These are phyloP conservation scores for Fistulina hepatica DNA, from an alignment of 1,284 basidiomycete genomes.

Conservation along the genomic window DNA sequence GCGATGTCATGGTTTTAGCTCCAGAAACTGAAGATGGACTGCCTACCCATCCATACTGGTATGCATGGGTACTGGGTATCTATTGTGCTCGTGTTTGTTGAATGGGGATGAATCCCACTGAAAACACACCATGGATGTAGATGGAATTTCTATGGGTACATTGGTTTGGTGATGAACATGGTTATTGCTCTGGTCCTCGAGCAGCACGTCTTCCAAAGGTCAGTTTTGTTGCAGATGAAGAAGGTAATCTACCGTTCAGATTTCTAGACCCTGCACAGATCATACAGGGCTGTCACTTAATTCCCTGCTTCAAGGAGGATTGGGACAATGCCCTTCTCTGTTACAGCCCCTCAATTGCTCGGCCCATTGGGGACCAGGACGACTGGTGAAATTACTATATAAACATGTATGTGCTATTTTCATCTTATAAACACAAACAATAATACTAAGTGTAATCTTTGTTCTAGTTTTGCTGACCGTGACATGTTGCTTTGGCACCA, in stretches of 20 bases:
- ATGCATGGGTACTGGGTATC: conserved; percentile 25
- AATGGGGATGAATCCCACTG: conserved; percentile 6
- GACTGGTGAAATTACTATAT: neutral
- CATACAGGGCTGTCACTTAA: conserved; percentile 1
- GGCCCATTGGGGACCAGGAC: neutral
- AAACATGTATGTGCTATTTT: too few relatives aligned
- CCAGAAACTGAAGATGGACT: neutral
- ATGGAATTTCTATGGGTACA: conserved; percentile 23
- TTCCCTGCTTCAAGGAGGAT: conserved; percentile 1
- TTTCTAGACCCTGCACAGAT: conserved; percentile 3
- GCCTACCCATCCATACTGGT: conserved; percentile 26
- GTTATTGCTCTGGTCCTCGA: too few relatives aligned
- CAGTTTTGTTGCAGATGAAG: neutral
- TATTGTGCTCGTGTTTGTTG: conserved; percentile 22
- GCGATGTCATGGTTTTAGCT: conserved; percentile 22
- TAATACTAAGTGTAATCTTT: too few relatives aligned
- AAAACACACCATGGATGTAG: conserved; percentile 1
- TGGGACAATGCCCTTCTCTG: too few relatives aligned
- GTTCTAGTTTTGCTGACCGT: neutral
- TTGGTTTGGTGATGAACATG: conserved; percentile 19
- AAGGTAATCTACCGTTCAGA: neutral
- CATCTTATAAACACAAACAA: too few relatives aligned
- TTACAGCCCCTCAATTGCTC: neutral
- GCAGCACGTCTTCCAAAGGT: conserved; percentile 1
- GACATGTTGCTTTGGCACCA: neutral